A percentile compares a stretch with the other conserved stretches of the same genome.
Conservation (phyloP, 495 filamentous ascomycete genomes). For the Trypethelium eluteriae region DNA sequence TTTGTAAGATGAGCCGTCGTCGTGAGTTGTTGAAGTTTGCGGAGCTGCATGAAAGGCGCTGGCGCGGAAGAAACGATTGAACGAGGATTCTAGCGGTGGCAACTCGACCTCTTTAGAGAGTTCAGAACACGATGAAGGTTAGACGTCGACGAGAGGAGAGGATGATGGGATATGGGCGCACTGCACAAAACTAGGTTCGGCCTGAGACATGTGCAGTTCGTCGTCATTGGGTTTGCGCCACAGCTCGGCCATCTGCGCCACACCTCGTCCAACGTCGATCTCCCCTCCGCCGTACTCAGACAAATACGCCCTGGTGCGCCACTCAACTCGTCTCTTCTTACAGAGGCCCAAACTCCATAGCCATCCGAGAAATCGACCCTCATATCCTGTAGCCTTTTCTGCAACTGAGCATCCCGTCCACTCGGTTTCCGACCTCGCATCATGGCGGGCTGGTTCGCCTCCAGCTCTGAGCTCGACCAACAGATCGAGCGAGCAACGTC, state of each 20-base stretch:
- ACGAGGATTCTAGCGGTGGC: no score
- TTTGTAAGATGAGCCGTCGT: neutral
- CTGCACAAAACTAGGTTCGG: neutral
- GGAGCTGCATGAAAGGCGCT: no score
- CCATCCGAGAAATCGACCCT: no score
- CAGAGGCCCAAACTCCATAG: neutral
- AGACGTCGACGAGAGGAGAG: neutral
- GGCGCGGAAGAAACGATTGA: no score
- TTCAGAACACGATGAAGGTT: neutral
- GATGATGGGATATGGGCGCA: neutral
- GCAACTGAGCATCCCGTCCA: neutral
- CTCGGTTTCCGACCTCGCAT: constrained; percentile 27
- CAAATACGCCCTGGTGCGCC: neutral
- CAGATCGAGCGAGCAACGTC: constrained; percentile 92
- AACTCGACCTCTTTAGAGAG: no score
- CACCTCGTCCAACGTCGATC: neutral
- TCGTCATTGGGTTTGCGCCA: neutral
- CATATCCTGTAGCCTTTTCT: no score
- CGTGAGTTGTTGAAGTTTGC: neutral
- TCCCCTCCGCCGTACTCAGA: neutral
- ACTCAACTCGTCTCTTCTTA: neutral
- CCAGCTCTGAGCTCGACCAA: constrained; percentile 62
- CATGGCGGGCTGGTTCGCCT: constrained; percentile 90
- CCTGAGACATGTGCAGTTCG: neutral
- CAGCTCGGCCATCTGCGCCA: neutral